Base-by-base conservation (phyloP, 192 early-diverging fungal species). In the Gryganskiella cystojenkinii region DNA sequence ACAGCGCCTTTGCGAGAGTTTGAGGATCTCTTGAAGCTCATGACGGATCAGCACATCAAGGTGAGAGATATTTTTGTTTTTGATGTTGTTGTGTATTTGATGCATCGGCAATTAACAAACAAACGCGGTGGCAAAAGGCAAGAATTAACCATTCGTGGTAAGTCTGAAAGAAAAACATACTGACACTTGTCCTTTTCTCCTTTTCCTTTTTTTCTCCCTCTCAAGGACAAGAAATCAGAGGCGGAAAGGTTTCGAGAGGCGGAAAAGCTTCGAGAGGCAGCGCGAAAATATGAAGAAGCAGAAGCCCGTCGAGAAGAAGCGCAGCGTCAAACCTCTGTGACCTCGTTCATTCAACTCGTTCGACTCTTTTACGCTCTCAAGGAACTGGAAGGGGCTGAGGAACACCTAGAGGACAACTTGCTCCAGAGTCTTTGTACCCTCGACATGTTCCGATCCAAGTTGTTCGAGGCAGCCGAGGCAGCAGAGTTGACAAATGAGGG, bases 301-400 rank as follows among this genome's bases (percentile, higher is more conserved):
- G 37, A 40, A 40, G 47, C 6, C 4, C 47, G 47, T 20, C 15
- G 15, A 17, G 47, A 5, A 50, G 47, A 50, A 20, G 19, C 6
- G 22, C 47, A 6, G 6, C 47, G 6, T 19, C 6, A 60, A 5
- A 28, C 17, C 14, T 20, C 43, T 9, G 17, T 15, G 15, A 13
- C 3, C 3, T 20, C 40, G 0, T 31, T 60, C 30, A 60, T 60
- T 28, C 58, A 60, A 2, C 8, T 60, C 24, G 24, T 60, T 1
- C 35, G 42, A n/a, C 58, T 60, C 14, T 60, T 60, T 25, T 60
- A 60, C 24, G 58, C 42, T 1, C 58, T 60, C 19, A 60, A 60
- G 40, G 40, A 60, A 19, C 58, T 60, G 4, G 42, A 60, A 11
- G 43, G 30, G n/a, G 58, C 27, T 13, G 25, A 25, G 13, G 43